Evolutionary conservation across 345 rosid genomes (phyloP).

Genomic region (Corchorus olitorius): DNA sequence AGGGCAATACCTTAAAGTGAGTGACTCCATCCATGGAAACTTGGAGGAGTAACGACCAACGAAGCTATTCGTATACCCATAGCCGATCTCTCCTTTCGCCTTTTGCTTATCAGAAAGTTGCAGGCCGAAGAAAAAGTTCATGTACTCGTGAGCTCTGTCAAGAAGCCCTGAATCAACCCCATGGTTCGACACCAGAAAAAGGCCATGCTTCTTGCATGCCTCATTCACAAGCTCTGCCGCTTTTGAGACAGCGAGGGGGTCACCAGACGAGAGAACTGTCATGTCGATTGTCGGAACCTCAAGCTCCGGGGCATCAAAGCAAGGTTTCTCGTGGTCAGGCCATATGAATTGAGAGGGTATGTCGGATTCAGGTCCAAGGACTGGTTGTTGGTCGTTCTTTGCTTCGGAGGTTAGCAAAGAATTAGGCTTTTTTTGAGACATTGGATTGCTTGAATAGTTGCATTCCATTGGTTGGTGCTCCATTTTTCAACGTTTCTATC

Average conservation of each 20-base stretch:
- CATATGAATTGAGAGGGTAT: constrained; percentile 81
- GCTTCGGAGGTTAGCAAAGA: background rate
- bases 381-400: constrained; percentile 37
- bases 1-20: constrained; percentile 59
- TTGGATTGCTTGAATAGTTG: constrained; percentile 9
- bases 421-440: constrained; percentile 2
- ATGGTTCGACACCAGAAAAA: constrained; percentile 77
- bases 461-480: background rate
- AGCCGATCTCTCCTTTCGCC: constrained; percentile 62
- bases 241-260: constrained; percentile 35
- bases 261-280: constrained; percentile 54
- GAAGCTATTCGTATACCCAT: constrained; percentile 90
- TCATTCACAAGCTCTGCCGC: constrained; percentile 56
- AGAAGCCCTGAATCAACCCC: constrained; percentile 62
- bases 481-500: background rate
- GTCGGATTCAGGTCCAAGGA: constrained; percentile 41
- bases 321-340: constrained; percentile 83
- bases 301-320: constrained; percentile 47
- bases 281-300: constrained; percentile 68
- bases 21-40: constrained; percentile 95
- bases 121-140: constrained; percentile 63
- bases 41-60: constrained; percentile 75
- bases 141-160: constrained; percentile 42
- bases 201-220: constrained; percentile 77
- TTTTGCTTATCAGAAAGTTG: constrained; percentile 55